These are phyloP conservation scores for Asterella californica DNA, from an alignment of 225 moss, liverwort and hornwort species.

Conservation along the genomic window DNA sequence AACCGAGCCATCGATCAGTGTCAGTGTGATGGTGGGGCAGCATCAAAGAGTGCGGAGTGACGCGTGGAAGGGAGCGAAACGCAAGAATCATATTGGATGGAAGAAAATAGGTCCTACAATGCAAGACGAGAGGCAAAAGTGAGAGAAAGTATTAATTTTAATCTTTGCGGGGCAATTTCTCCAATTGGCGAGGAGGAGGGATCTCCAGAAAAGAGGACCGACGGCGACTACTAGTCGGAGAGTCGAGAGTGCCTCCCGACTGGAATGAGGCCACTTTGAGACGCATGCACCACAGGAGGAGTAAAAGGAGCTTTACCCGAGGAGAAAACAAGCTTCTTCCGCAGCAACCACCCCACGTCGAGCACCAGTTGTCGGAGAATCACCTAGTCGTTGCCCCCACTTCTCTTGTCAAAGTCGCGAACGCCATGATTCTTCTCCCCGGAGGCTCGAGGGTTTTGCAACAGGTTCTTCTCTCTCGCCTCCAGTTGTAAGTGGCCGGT, in stretches of 20 bases:
- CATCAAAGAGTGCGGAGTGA: neutral
- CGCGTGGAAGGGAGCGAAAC: neutral
- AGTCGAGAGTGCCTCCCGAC: constrained; percentile 3
- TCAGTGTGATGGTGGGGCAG: neutral
- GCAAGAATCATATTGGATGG: neutral
- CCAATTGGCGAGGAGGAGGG: constrained; percentile 8
- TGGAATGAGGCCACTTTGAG: constrained; percentile 30
- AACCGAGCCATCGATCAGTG: neutral
- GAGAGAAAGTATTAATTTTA: neutral
- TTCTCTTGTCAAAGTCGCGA: constrained; percentile 19
- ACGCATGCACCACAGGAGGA: constrained; percentile 21
- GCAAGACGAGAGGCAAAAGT: neutral
- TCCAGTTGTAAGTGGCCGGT: constrained; percentile 54
- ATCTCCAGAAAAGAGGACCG: neutral
- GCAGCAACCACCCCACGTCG: neutral
- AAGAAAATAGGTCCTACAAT: neutral
- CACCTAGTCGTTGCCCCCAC: constrained; percentile 20
- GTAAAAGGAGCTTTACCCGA: constrained; percentile 15
- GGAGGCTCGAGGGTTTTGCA: constrained; percentile 87
- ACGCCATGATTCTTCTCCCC: constrained; percentile 83
- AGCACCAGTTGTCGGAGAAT: neutral
- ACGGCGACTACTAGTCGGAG: neutral
- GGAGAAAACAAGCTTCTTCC: constrained; percentile 19
- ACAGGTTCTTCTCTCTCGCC: constrained; percentile 71
- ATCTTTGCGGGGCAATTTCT: neutral